Evolutionary conservation across 257 asterid genomes (phyloP).

Genomic region (Agastache rugosa): DNA sequence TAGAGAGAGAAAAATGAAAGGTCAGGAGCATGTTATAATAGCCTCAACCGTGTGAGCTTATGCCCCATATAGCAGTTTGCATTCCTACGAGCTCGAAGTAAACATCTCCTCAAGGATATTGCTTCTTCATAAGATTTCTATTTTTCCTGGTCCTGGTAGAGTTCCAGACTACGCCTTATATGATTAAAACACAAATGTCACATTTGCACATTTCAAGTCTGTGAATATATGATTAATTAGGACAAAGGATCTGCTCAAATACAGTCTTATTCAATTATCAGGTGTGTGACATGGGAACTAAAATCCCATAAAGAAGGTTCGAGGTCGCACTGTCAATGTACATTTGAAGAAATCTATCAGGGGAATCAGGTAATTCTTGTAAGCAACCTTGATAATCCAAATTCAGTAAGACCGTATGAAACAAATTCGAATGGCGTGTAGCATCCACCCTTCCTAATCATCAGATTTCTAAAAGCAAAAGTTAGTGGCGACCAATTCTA

Average conservation of each 20-base stretch:
- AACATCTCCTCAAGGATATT: not conserved
- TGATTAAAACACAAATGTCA: not conserved
- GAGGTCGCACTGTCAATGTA: not conserved
- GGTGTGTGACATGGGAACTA: not conserved
- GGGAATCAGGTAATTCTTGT: not conserved
- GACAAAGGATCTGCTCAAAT: not conserved
- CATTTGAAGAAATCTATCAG: too few species aligned
- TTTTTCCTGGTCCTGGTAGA: not conserved
- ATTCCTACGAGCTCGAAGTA: not conserved
- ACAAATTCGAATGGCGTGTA: not conserved
- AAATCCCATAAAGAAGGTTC: not conserved
- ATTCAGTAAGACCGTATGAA: not conserved
- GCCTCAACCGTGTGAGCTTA: not conserved
- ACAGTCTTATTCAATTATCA: not conserved
- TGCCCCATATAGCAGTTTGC: not conserved
- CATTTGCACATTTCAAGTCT: not conserved
- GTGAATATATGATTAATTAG: not conserved
- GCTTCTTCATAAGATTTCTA: not conserved
- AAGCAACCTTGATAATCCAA: constrained; percentile 14
- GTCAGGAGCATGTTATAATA: not conserved
- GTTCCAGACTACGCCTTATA: not conserved
- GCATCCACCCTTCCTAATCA: not conserved
- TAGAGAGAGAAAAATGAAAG: not conserved
- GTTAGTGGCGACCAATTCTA: constrained; percentile 3
- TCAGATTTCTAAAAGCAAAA: not conserved